Conservation (phyloP, 2,329 filamentous ascomycete genomes). For the Colletotrichum chlorophyti region DNA sequence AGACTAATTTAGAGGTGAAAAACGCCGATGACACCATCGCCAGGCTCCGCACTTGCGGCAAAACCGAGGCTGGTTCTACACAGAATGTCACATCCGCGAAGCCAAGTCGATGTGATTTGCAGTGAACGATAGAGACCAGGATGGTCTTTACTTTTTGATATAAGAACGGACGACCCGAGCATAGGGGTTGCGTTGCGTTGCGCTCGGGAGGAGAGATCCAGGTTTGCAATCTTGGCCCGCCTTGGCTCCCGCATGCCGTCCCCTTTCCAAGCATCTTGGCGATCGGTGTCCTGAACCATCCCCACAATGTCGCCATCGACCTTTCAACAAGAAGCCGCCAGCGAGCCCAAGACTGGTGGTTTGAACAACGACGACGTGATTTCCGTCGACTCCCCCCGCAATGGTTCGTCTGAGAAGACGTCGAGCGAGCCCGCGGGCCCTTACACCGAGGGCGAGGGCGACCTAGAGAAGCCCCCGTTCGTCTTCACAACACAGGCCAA, state of each 20-base stretch:
- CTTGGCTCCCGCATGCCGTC: slow-evolving; percentile 15
- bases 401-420: neutral
- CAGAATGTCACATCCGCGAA: no score
- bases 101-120: neutral
- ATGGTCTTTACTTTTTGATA: neutral
- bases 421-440: slow-evolving; percentile 17
- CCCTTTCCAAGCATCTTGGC: slow-evolving; percentile 21
- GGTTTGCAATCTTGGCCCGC: slow-evolving; percentile 13
- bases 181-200: neutral
- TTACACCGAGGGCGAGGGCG: slow-evolving; percentile 32
- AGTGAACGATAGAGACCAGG: no score
- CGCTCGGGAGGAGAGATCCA: neutral
- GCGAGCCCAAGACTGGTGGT: neutral
- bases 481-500: slow-evolving; percentile 30
- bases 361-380: slow-evolving; percentile 2
- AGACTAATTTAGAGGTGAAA: slow-evolving; percentile 7
- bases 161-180: slow-evolving; percentile 1
- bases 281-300: slow-evolving; percentile 1
- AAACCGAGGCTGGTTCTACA: no score
- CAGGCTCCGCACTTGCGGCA: slow-evolving; percentile 1
- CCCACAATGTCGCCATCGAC: slow-evolving; percentile 13
- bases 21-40: slow-evolving; percentile 24
- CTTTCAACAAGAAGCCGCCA: neutral
- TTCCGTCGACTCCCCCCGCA: slow-evolving; percentile 5
- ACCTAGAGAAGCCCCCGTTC: slow-evolving; percentile 32